These are phyloP conservation scores for Neonectria ditissima DNA, from an alignment of 2,329 filamentous ascomycete species.

Conservation along the genomic window DNA sequence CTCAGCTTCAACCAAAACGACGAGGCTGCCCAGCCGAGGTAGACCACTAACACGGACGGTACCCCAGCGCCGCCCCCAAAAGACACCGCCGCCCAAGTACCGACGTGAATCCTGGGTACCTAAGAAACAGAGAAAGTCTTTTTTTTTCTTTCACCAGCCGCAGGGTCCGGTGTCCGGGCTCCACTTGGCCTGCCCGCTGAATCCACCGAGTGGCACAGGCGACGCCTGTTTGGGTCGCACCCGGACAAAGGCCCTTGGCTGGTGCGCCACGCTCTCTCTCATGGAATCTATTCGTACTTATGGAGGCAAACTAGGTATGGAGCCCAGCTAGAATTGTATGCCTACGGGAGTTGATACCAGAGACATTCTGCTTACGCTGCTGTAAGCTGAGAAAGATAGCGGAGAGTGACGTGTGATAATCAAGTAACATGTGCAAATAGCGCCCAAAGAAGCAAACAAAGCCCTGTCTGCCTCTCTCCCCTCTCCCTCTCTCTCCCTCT, in stretches of 20 bases:
- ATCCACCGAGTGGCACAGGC: slow-evolving; percentile 14
- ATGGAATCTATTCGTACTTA: too few relatives aligned
- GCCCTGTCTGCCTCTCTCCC: too few relatives aligned
- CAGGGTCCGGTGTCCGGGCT: slow-evolving; percentile 40
- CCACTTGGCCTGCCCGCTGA: slow-evolving; percentile 16
- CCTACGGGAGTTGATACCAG: too few relatives aligned
- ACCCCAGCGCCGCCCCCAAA: slow-evolving; percentile 24
- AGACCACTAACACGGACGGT: slow-evolving; percentile 37
- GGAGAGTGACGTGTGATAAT: too few relatives aligned
- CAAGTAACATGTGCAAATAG: too few relatives aligned
- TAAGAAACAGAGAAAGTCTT: slow-evolving; percentile 27
- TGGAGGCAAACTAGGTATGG: too few relatives aligned
- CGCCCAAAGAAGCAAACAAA: too few relatives aligned
- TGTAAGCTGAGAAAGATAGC: background rate
- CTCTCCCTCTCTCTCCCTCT: too few relatives aligned
- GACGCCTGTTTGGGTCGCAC: slow-evolving; percentile 6
- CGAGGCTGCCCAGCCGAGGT: slow-evolving; percentile 38
- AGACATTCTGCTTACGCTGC: background rate
- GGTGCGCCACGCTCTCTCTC: background rate
- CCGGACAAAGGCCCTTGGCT: background rate
- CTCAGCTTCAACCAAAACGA: slow-evolving; percentile 5
- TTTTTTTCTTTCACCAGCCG: slow-evolving; percentile 44
- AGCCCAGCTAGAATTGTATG: too few relatives aligned
- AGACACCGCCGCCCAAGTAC: slow-evolving; percentile 13
- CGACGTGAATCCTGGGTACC: slow-evolving; percentile 5